phyloP scores from a whole-genome alignment of 2,329 filamentous ascomycete species.

The Colletotrichum tanaceti region DNA sequence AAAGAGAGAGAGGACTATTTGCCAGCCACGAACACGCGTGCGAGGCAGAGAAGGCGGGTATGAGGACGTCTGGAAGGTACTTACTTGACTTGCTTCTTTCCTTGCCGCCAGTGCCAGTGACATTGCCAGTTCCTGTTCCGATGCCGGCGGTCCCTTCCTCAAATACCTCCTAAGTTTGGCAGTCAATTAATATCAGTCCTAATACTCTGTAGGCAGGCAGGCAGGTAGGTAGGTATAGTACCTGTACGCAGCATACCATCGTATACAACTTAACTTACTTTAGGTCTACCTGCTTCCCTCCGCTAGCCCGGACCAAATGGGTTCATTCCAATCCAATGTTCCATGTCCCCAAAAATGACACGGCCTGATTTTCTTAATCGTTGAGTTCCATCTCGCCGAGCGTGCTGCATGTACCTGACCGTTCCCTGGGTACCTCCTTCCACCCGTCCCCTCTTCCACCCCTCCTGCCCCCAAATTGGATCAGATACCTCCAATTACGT shows the following conservation, averaged over 20 bases:
- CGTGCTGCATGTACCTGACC: conserved; percentile 16
- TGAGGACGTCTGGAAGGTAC: background rate
- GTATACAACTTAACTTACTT: no score
- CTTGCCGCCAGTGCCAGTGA: background rate
- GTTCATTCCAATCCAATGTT: conserved; percentile 36
- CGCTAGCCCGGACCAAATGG: conserved; percentile 37
- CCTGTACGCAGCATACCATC: no score
- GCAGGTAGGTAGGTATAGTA: no score
- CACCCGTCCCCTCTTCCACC: background rate
- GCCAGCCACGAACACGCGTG: no score
- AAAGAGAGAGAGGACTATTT: conserved; percentile 19
- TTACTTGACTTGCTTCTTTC: background rate
- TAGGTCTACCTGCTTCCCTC: conserved; percentile 19
- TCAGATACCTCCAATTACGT: conserved; percentile 37
- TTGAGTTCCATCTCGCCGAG: conserved; percentile 30
- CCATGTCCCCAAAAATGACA: conserved; percentile 8
- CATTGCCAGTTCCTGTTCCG: no score
- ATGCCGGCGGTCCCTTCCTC: no score
- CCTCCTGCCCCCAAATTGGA: conserved; percentile 23
- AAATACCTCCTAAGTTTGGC: no score
- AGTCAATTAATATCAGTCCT: no score
- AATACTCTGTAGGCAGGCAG: no score
- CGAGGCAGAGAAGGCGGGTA: background rate
- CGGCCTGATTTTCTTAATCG: conserved; percentile 37
- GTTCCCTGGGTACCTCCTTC: conserved; percentile 25